Base-by-base conservation (phyloP, 306 rosid species). In the Medicago truncatula region DNA sequence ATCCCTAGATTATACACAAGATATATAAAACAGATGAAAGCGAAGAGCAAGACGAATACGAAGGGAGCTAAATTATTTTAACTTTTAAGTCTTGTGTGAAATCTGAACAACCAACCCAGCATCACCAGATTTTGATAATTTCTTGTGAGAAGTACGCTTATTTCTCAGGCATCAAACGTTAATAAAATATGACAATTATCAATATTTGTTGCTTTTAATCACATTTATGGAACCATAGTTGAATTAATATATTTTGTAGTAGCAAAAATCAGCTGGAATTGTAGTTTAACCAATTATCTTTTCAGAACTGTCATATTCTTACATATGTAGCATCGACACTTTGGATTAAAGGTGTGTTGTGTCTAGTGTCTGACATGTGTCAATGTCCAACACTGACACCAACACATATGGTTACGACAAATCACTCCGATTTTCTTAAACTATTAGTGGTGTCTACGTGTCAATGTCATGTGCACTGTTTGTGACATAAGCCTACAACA, bases 161-260 rank as follows among this genome's bases (percentile, higher is more conserved):
- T 28, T 60, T 70, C 23, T 78, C 28, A 70, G 5, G 20, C 44
- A 62, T 39, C 21, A 49, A 46, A 8, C 10, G 36, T 39, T 25
- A 50, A 47, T 70, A 46, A 2, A 59, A 46, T 18, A 69, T 13
- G 43, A 28, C 4, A 28, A 28, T 25, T 25, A 25, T 28, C 39
- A 12, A 77, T 8, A 58, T 23, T 58, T 20, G 47, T 50, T 50
- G 47, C 25, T 63, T 60, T 70, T 46, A 21, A 62, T 58, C 21
- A 46, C 21, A 70, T 36, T 20, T 60, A 40, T 70, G 0, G 18
- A 67, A 67, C 58, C 12, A 28, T 57, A 68, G 4, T 25, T 1
- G 28, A 25, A 25, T 25, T 25, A 3, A 36, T 60, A 40, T 25
- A 28, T 28, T 21, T 11, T 43, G 2, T 31, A 4, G 40, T 44